Evolutionary conservation across 441 rosid species (phyloP).

Genomic region (Gossypium laxum): DNA sequence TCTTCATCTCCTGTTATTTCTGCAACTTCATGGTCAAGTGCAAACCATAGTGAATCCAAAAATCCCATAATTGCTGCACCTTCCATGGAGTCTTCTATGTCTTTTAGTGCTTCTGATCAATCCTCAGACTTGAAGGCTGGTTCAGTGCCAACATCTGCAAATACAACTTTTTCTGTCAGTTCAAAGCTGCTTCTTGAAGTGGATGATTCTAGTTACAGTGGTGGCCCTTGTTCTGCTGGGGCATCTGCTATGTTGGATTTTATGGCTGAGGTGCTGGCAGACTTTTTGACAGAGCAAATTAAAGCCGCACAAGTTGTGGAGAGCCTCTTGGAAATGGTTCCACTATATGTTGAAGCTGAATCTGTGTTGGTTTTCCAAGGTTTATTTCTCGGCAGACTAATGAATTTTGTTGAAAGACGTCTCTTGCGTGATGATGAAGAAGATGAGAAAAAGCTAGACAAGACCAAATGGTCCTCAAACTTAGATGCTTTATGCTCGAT

Average conservation of each 20-base stretch:
- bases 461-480: constrained; percentile 86
- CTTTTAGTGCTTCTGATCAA: constrained; percentile 45
- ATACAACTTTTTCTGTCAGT: constrained; percentile 32
- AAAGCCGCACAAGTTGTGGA: constrained; percentile 56
- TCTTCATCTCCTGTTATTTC: constrained; percentile 68
- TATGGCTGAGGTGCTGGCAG: constrained; percentile 75
- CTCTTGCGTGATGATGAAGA: constrained; percentile 98
- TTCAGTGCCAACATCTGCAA: constrained; percentile 38
- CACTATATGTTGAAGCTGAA: constrained; percentile 58
- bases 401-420: constrained; percentile 97
- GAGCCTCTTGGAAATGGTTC: constrained; percentile 59
- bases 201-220: constrained; percentile 72
- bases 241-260: constrained; percentile 73
- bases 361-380: constrained; percentile 69
- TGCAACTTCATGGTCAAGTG: constrained; percentile 70
- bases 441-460: constrained; percentile 83
- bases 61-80: constrained; percentile 38
- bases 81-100: constrained; percentile 50
- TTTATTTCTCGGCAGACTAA: constrained; percentile 58
- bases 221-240: constrained; percentile 81
- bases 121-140: constrained; percentile 40
- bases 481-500: constrained; percentile 91
- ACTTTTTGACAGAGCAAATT: constrained; percentile 76
- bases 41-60: constrained; percentile 49
- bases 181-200: constrained; percentile 52